phyloP scores from a whole-genome alignment of 1,284 basidiomycete genomes.

The Trametes sp. region DNA sequence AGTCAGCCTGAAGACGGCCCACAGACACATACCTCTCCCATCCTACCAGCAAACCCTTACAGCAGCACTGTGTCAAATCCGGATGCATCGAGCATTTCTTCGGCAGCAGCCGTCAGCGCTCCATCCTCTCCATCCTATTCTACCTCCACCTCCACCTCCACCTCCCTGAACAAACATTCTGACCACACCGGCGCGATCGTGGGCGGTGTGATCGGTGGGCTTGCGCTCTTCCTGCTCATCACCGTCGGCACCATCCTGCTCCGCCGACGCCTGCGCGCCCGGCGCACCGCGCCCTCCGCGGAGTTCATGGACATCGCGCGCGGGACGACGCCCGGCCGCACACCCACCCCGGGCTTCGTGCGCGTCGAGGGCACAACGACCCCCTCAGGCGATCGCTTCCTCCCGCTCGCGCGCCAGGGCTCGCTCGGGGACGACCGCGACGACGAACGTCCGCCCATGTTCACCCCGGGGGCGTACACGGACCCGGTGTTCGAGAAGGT shows the following conservation, averaged over 20 bases:
- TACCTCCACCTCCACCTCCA: not conserved
- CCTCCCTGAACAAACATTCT: not conserved
- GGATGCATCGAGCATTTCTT: not conserved
- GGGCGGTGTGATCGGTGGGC: conserved; percentile 32
- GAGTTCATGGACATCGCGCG: conserved; percentile 34
- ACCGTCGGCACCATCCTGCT: conserved; percentile 11
- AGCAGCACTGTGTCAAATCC: no score
- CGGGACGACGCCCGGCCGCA: not conserved
- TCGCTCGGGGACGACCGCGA: conserved; percentile 21
- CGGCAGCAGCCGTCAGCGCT: not conserved
- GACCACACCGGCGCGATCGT: conserved; percentile 28
- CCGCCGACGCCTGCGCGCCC: conserved; percentile 21
- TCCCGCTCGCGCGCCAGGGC: conserved; percentile 25
- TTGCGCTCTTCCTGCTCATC: conserved; percentile 20
- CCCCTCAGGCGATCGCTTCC: conserved; percentile 1
- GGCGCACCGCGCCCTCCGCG: conserved; percentile 32
- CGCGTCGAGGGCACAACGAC: not conserved
- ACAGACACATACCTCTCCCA: no score
- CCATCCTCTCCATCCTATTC: not conserved
- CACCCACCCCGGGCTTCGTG: no score
- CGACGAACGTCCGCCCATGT: conserved; percentile 36
- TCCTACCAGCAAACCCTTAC: no score
- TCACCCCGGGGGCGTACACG: conserved; percentile 35
- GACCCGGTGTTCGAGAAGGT: conserved; percentile 41
- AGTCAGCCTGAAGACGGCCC: no score